These are phyloP conservation scores for Incumbomyces delicatus DNA, from an alignment of 2,329 filamentous ascomycete species.

Conservation along the genomic window DNA sequence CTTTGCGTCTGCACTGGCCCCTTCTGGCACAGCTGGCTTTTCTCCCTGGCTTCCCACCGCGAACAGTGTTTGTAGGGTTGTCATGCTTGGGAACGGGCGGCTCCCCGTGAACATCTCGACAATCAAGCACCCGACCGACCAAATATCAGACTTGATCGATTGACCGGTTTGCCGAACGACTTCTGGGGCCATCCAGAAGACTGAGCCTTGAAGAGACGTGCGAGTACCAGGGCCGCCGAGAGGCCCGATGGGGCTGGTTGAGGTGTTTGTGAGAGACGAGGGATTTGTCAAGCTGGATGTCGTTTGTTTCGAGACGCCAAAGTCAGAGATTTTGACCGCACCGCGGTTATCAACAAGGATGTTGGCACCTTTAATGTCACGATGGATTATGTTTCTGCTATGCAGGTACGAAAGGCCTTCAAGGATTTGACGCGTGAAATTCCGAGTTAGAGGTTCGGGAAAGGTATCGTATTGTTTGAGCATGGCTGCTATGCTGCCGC, in stretches of 20 bases:
- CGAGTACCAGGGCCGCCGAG: conserved; percentile 88
- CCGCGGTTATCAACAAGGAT: conserved; percentile 98
- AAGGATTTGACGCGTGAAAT: conserved; percentile 93
- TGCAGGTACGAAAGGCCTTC: conserved; percentile 89
- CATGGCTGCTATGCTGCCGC: conserved; percentile 96
- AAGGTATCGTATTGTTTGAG: conserved; percentile 96
- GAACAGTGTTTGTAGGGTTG: conserved; percentile 95
- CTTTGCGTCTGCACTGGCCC: conserved; percentile 73
- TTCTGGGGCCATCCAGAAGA: conserved; percentile 99
- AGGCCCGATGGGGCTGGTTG: conserved; percentile 95
- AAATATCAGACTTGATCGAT: conserved; percentile 96
- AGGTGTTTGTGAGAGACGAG: conserved; percentile 89
- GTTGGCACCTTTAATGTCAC: conserved; percentile 98
- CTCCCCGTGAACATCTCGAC: conserved; percentile 99
- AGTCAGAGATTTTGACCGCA: conserved; percentile 98
- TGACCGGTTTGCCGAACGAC: conserved; percentile 97
- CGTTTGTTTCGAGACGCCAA: conserved; percentile 76
- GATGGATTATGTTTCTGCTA: conserved; percentile 89
- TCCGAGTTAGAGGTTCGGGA: conserved; percentile 83
- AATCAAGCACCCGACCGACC: conserved; percentile 91
- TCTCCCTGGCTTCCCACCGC: conserved; percentile 88
- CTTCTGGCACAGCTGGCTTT: conserved; percentile 77
- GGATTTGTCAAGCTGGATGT: conserved; percentile 19
- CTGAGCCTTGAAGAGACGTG: conserved; percentile 83
- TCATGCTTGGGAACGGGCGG: conserved; percentile 94